phyloP scores from a whole-genome alignment of 148 eudicot genomes.

The Fagopyrum tataricum region DNA sequence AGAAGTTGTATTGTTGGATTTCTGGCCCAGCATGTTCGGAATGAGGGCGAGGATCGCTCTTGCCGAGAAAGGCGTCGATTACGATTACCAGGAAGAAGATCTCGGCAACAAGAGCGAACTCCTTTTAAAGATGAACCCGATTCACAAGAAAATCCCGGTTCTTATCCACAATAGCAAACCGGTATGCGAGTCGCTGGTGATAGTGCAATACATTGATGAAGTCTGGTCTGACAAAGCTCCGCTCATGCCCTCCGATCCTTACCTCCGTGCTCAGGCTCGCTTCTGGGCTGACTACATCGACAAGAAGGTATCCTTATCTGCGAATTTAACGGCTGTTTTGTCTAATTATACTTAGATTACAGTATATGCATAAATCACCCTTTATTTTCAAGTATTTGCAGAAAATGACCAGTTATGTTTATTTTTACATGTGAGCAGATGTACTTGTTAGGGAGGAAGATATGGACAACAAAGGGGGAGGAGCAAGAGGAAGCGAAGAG shows the following conservation, averaged over 20 bases:
- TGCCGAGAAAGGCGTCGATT: slow-evolving; percentile 33
- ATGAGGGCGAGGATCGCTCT: slow-evolving; percentile 36
- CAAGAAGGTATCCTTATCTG: slow-evolving; percentile 24
- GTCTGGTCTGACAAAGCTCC: slow-evolving; percentile 35
- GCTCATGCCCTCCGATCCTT: slow-evolving; percentile 40
- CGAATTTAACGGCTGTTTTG: too few species aligned
- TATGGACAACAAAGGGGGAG: too few species aligned
- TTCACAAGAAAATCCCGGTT: slow-evolving; percentile 8
- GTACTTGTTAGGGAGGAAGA: too few species aligned
- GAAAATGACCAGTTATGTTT: too few species aligned
- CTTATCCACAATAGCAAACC: slow-evolving; percentile 15
- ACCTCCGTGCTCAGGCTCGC: slow-evolving; percentile 36
- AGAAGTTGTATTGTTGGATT: slow-evolving; percentile 19
- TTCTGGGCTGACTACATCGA: slow-evolving; percentile 56
- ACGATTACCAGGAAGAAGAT: slow-evolving; percentile 31
- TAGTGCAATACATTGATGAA: slow-evolving; percentile 50
- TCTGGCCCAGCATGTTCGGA: slow-evolving; percentile 30
- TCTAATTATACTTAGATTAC: too few species aligned
- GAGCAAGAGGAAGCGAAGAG: too few species aligned
- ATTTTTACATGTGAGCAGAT: too few species aligned
- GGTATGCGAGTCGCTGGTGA: slow-evolving; percentile 36
- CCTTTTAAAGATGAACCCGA: slow-evolving; percentile 35
- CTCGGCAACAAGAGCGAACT: slow-evolving; percentile 27
- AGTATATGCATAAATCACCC: too few species aligned
- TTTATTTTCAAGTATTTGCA: too few species aligned